Percentiles rank a stretch among this genome's conserved stretches.
phyloP scores from a whole-genome alignment of 305 asterid genomes.

The Andrographis paniculata region DNA sequence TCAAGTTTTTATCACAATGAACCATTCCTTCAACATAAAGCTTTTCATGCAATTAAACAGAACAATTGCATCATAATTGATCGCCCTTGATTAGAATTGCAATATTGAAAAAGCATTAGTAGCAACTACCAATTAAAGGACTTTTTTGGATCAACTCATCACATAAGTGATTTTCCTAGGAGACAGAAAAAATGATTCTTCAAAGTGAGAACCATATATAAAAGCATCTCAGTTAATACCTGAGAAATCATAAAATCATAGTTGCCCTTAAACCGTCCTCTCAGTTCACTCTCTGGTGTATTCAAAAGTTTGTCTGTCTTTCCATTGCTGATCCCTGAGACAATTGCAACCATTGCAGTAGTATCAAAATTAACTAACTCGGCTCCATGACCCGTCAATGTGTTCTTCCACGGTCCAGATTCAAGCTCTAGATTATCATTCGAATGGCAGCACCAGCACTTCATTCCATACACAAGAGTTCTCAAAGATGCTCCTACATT shows the following conservation, averaged over 20 bases:
- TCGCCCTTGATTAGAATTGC: no score
- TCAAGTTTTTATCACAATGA: slow-evolving; percentile 2
- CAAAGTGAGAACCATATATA: not conserved
- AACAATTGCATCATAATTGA: not conserved
- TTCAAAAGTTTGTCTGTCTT: slow-evolving; percentile 46
- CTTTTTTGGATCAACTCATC: not conserved
- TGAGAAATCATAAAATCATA: slow-evolving; percentile 73
- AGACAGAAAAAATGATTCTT: not conserved
- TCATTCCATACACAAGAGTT: slow-evolving; percentile 48
- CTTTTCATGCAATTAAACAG: not conserved
- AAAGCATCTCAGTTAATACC: slow-evolving; percentile 31
- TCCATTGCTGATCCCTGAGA: slow-evolving; percentile 84
- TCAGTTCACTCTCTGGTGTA: slow-evolving; percentile 53
- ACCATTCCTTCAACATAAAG: not conserved
- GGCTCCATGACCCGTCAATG: slow-evolving; percentile 22
- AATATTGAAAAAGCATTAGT: no score
- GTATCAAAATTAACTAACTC: slow-evolving; percentile 80
- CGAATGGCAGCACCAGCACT: slow-evolving; percentile 43
- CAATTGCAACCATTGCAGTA: slow-evolving; percentile 76
- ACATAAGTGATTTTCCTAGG: not conserved
- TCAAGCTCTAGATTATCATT: slow-evolving; percentile 21
- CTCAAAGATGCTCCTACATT: slow-evolving; percentile 37
- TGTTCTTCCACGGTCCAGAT: slow-evolving; percentile 17
- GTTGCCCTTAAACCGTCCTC: slow-evolving; percentile 69
- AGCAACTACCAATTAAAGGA: no score